Conservation (phyloP, 495 filamentous ascomycete species). For the Neurospora sp. region DNA sequence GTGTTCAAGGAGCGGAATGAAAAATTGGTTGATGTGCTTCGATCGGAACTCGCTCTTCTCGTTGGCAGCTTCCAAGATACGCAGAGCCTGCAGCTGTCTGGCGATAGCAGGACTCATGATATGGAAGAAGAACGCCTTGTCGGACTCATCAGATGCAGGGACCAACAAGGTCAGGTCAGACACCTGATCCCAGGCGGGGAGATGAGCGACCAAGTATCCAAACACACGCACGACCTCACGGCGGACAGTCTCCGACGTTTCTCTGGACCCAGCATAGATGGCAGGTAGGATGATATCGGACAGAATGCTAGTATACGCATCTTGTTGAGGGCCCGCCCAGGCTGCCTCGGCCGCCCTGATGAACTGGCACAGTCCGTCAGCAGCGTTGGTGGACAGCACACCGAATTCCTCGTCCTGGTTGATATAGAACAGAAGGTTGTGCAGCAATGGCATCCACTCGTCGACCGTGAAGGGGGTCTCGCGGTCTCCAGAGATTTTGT, state of each 20-base stretch:
- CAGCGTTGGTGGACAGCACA: constrained; percentile 69
- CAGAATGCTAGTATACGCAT: constrained; percentile 39
- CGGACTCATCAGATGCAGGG: constrained; percentile 55
- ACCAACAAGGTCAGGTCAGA: constrained; percentile 67
- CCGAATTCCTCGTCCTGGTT: constrained; percentile 80
- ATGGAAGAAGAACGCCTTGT: constrained; percentile 90
- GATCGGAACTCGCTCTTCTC: constrained; percentile 52
- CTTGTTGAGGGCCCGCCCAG: constrained; percentile 25
- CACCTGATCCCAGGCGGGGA: constrained; percentile 57
- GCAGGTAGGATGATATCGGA: constrained; percentile 58
- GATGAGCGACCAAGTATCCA: constrained; percentile 62
- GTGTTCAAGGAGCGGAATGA: constrained; percentile 86
- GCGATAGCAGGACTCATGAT: constrained; percentile 86
- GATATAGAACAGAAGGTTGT: constrained; percentile 84
- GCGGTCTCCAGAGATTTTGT: constrained; percentile 50
- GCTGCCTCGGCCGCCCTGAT: constrained; percentile 43
- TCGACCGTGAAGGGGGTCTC: constrained; percentile 48
- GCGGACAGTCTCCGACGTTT: constrained; percentile 73
- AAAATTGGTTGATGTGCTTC: constrained; percentile 72
- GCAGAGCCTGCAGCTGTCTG: constrained; percentile 73
- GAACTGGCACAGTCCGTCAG: constrained; percentile 72
- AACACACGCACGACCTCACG: constrained; percentile 69
- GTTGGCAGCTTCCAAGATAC: constrained; percentile 59
- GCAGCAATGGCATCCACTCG: constrained; percentile 84
- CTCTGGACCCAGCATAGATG: constrained; percentile 61